phyloP scores from a whole-genome alignment of 768 basidiomycete species.

The Collybia sordida region DNA sequence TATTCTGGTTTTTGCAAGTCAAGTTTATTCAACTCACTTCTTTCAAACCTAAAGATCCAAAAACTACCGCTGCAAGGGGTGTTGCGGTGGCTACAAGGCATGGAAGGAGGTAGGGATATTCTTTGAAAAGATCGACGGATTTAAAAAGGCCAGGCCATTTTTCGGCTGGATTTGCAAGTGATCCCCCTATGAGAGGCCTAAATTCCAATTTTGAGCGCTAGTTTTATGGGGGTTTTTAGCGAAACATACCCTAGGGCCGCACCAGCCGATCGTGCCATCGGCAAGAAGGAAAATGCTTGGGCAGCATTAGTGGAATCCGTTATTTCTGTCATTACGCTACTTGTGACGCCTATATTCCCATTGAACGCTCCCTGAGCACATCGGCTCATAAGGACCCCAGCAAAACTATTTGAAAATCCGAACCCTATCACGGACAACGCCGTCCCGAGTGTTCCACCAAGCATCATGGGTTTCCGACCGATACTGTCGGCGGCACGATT shows the following conservation, averaged over 20 bases:
- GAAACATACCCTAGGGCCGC: constrained; percentile 11
- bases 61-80: constrained; percentile 42
- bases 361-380: constrained; percentile 29
- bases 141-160: constrained; percentile 44
- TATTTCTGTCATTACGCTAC: constrained; percentile 29
- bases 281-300: constrained; percentile 13
- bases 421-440: constrained; percentile 28
- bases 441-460: constrained; percentile 31
- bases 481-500: constrained; percentile 31
- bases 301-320: constrained; percentile 13
- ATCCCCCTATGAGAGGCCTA: constrained; percentile 52
- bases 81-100: constrained; percentile 56
- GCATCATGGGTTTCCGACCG: constrained; percentile 32
- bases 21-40: constrained; percentile 28
- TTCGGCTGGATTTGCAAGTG: constrained; percentile 44
- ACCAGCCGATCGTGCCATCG: constrained; percentile 14
- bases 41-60: constrained; percentile 44
- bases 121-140: constrained; percentile 34
- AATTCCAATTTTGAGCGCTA: not conserved
- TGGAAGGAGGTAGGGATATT: constrained; percentile 58
- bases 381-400: constrained; percentile 20
- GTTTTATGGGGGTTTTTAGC: too few species aligned
- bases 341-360: constrained; percentile 30
- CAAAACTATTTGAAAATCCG: constrained; percentile 31
- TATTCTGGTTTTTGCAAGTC: not conserved